Evolutionary conservation across 2,329 filamentous ascomycete species (phyloP), one percentile per base, ranked within the genome.

Genomic region (Pestalotiopsis sp.): DNA sequence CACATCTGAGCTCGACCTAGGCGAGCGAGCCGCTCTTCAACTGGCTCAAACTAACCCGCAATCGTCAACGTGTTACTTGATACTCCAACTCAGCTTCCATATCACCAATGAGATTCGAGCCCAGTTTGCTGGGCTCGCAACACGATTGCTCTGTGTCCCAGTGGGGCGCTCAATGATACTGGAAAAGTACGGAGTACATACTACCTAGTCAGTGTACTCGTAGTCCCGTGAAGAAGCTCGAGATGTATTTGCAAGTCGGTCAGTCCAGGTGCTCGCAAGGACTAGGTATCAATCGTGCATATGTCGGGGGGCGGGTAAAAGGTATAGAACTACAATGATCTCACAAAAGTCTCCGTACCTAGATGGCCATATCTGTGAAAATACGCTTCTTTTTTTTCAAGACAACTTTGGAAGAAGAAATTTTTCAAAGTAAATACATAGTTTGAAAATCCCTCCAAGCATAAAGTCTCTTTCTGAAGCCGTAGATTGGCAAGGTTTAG

Each of bases 101-200:
- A n/a, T 36, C 62, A 49, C 63, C 63, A 66, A 66, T 66, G 31
- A 58, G 31, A 17, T 57, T 23, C 4, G 4, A 56, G 36, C 41
- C 63, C 63, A 57, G n/a, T 57, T 25, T 27, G 4, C n/a, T 66
- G 63, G 63, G 63, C 57, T 31, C 45, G 45, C 45, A 52, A 20
- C 45, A 52, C 14, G 20, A 17, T 17, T 52, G 20, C 41, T 45
- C 41, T 45, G 45, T 52, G 20, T n/a, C 20, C 17, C 45, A 52
- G 45, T 52, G 45, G 45, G 45, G 45, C 45, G 45, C 45, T 17
- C 45, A n/a, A n/a, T 23, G 45, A 52, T n/a, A n/a, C 45, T 11
- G 17, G 45, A n/a, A 52, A 52, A 6, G 11, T 52, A 9, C 17
- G 20, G 20, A 9, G 17, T 52, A 52, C 45, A 52, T n/a, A 4